Evolutionary conservation across 768 basidiomycete species (phyloP), one percentile per base, ranked within the genome.

Genomic region (Pleurotus ostreatus): DNA sequence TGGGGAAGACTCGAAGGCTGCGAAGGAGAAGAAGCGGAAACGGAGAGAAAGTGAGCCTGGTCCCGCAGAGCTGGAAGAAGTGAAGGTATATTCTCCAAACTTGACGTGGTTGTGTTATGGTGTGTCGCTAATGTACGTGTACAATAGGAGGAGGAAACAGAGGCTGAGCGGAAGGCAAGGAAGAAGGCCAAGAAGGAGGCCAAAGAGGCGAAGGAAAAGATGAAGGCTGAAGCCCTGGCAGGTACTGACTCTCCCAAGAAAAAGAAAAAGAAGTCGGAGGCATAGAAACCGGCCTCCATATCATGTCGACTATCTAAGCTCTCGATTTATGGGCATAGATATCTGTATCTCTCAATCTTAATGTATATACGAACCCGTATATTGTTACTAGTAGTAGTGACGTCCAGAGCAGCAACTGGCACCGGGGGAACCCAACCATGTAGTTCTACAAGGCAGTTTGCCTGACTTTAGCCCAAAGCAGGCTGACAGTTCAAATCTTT

Each of bases 91-190:
- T 34, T 34, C 30, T 34, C 30, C 11, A 34, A 34, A 34, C 11
- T 34, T 11, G 30, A 34, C 30, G 11, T 34, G 30, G 9, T 34
- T 11, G 30, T 34, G 30, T 34, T 11, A 34, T 34, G 30, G 11
- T 34, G 30, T 34, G 11, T 34, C 30, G 30, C 20, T n/a, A 56
- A 60, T 44, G 62, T 56, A 39, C 55, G 48, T 55, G 15, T 55
- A 41, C 48, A 4, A 34, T 11, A 34, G 30, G 30, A 83, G 64
- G 82, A 77, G 49, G 91, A 94, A 74, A 89, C 89, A 25, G 88
- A 91, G 70, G 89, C 87, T 59, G 89, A 94, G 69, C 81, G 83
- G 57, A 94, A 92, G 71, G 89, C 86, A 37, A 79, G 76, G 66
- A 92, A 85, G 71, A 86, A 86, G 74, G 88, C 86, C 2, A 76